Evolutionary conservation across 228 moss, liverwort and hornwort species (phyloP).

Genomic region (Sphagnum fallax): DNA sequence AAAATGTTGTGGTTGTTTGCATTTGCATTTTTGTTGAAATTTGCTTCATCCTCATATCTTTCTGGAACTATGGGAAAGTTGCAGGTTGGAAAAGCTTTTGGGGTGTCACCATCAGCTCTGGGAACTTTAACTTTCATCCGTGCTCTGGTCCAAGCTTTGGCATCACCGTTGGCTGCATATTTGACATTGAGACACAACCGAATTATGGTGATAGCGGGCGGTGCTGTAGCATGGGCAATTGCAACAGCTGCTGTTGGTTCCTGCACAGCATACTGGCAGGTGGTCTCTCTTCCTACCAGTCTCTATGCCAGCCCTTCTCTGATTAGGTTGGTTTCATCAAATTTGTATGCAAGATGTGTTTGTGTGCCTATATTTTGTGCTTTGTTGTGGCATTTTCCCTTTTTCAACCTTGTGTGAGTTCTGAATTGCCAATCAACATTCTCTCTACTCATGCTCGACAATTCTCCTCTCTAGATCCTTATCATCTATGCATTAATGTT

Average conservation of each 20-base stretch:
- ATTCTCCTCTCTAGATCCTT: too few relatives aligned
- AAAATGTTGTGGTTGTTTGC: too few relatives aligned
- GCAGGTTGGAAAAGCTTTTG: slow-evolving; percentile 42
- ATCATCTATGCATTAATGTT: too few relatives aligned
- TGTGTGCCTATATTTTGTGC: neutral
- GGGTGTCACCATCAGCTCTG: slow-evolving; percentile 43
- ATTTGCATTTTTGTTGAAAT: too few relatives aligned
- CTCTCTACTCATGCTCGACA: too few relatives aligned
- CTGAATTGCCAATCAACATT: too few relatives aligned
- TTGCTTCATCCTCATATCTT: neutral
- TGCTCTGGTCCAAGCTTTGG: slow-evolving; percentile 54
- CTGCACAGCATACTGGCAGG: slow-evolving; percentile 69
- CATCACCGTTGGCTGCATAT: slow-evolving; percentile 61
- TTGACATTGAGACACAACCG: slow-evolving; percentile 43
- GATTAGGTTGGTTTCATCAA: neutral
- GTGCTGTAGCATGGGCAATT: slow-evolving; percentile 48
- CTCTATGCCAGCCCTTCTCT: neutral
- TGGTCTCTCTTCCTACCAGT: slow-evolving; percentile 3
- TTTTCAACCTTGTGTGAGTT: too few relatives aligned
- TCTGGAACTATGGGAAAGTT: neutral
- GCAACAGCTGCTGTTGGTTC: slow-evolving; percentile 53
- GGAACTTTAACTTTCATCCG: slow-evolving; percentile 57
- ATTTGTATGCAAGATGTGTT: neutral
- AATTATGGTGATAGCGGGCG: slow-evolving; percentile 37
- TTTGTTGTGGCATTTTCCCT: too few relatives aligned